A percentile compares a stretch with the other conserved stretches of the same genome.
phyloP scores from a whole-genome alignment of 352 stramenopile species.

The Phytophthora chlamydospora region DNA sequence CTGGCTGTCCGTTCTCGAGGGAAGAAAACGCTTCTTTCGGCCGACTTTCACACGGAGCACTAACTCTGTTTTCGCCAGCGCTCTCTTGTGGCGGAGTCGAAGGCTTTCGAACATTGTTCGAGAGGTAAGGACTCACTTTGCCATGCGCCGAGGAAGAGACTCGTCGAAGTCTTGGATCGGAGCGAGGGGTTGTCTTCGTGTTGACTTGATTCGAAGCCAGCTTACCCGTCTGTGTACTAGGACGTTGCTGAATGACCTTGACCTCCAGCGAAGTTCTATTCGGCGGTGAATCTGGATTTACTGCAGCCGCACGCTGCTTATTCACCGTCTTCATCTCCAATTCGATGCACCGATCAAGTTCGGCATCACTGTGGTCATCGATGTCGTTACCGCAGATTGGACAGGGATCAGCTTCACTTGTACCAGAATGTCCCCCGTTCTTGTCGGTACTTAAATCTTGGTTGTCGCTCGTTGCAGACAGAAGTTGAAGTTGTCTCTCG shows the following conservation, averaged over 20 bases:
- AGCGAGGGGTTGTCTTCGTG: conserved; percentile 5
- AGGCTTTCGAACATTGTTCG: conserved; percentile 20
- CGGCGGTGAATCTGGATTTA: conserved; percentile 4
- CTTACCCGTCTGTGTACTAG: conserved; percentile 14
- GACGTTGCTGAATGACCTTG: conserved; percentile 12
- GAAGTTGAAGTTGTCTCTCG: conserved; percentile 46
- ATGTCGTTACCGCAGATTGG: conserved; percentile 62
- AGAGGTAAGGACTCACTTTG: conserved; percentile 31
- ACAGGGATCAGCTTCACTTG: conserved; percentile 46
- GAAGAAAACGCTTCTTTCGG: conserved; percentile 20
- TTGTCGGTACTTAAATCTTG: conserved; percentile 6
- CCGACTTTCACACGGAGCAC: conserved; percentile 2
- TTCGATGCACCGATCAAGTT: conserved; percentile 67
- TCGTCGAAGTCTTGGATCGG: conserved; percentile 23
- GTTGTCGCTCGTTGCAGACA: conserved; percentile 19
- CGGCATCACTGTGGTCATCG: conserved; percentile 61
- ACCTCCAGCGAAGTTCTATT: background rate
- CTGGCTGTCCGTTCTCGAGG: background rate
- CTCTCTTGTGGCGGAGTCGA: conserved; percentile 28
- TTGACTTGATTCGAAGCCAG: background rate
- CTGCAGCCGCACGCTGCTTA: background rate
- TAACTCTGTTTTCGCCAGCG: background rate
- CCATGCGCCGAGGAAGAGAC: conserved; percentile 36
- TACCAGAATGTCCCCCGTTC: background rate
- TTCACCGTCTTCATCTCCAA: conserved; percentile 44